Evolutionary conservation across 2,329 filamentous ascomycete species (phyloP).

Genomic region (Tolypocladium guangdongense): DNA sequence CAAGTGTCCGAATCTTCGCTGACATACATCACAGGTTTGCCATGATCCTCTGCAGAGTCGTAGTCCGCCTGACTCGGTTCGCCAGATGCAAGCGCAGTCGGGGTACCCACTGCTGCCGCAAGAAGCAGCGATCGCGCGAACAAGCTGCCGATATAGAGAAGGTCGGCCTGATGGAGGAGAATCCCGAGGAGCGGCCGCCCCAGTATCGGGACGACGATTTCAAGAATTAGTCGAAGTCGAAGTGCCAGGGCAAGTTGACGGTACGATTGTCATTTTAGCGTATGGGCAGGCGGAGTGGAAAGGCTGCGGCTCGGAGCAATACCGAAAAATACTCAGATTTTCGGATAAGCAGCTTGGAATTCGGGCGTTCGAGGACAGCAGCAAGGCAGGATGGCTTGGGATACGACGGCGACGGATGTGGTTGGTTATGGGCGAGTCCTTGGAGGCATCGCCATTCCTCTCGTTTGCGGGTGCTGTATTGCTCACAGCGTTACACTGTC

Average conservation of each 20-base stretch:
- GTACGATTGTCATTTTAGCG: neutral
- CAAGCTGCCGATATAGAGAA: slow-evolving; percentile 33
- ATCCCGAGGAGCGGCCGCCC: slow-evolving; percentile 16
- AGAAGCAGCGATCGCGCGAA: neutral
- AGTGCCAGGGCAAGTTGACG: neutral
- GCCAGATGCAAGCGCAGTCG: slow-evolving; percentile 17
- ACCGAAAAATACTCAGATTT: neutral
- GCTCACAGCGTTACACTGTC: neutral
- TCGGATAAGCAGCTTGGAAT: neutral
- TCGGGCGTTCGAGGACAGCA: neutral
- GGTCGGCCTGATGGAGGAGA: slow-evolving; percentile 33
- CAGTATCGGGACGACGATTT: slow-evolving; percentile 16
- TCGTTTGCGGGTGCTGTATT: neutral
- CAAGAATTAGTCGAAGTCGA: slow-evolving; percentile 8
- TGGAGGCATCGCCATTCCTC: neutral
- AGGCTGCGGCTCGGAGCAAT: neutral
- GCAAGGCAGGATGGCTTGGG: neutral
- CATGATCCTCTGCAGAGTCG: slow-evolving; percentile 52
- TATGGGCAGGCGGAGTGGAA: neutral
- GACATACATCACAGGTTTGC: slow-evolving; percentile 37
- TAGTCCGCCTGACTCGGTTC: slow-evolving; percentile 47
- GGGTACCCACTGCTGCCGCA: slow-evolving; percentile 5
- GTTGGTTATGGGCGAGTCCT: neutral
- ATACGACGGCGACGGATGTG: neutral
- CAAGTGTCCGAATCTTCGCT: neutral